Evolutionary conservation across 768 basidiomycete genomes (phyloP), one percentile per base, ranked within the genome.

Genomic region (Cystobasidium tubakii): DNA sequence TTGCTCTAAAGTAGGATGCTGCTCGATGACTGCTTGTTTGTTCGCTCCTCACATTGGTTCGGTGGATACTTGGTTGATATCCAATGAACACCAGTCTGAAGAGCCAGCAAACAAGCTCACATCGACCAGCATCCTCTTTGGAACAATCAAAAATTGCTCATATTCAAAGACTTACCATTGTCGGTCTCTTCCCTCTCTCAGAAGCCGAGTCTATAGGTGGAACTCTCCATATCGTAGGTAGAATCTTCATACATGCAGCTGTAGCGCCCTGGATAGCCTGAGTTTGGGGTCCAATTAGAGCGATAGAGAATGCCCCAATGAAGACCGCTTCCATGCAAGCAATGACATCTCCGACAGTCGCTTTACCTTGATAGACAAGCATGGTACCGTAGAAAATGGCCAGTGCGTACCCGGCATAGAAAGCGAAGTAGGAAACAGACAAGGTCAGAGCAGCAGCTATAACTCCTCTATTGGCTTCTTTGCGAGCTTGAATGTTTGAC

Each of bases 341-440:
- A 67, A 96, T 85, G 69, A 96, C 86, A n/a, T 84, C 77, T 15
- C 92, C 93, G 10, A 88, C 83, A 55, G 77, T 77, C 86, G 88
- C 86, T 55, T 86, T 81, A 19, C 84, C 83, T 15, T 83, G 76
- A 66, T 88, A 84, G 77, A 92, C 88, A 76, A 97, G 86, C 1
- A 90, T 92, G 1, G 90, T 91, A 75, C 94, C 93, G 77, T 90
- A 96, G 78, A 85, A 85, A 81, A 96, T 96, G 4, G 93, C 92
- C 44, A 78, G 62, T 2, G 81, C 81, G 73, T 79, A 75, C 7
- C 31, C 43, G 31, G 46, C 79, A 82, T 81, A 94, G 72, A 94
- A 89, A 72, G 90, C 84, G 78, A 91, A 91, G 83, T 94, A 91
- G 82, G 94, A 74, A 46, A 66, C 46, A 10, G 27, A 46, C 42